A percentile compares a stretch with the other conserved stretches of the same genome.
These are phyloP conservation scores for Acer campestre DNA, from an alignment of 345 rosid genomes.

Conservation along the genomic window DNA sequence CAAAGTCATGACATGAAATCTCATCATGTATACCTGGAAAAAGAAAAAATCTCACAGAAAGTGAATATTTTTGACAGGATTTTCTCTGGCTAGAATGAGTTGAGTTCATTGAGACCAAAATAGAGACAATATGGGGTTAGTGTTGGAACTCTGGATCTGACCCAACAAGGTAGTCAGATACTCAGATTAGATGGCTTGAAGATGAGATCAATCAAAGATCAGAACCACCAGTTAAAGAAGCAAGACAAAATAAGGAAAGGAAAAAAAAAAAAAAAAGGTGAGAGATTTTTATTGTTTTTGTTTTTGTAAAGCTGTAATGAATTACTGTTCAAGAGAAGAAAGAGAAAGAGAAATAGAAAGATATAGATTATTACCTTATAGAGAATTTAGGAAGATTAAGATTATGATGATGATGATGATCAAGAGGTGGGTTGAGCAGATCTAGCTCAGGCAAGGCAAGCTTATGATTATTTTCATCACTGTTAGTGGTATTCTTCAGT, in stretches of 20 bases:
- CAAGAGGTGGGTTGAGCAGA: constrained; percentile 37
- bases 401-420: constrained; percentile 27
- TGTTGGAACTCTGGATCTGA: constrained; percentile 53
- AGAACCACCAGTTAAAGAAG: neutral
- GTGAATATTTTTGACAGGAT: constrained; percentile 2
- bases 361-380: constrained; percentile 57
- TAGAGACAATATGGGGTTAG: constrained; percentile 31
- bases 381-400: constrained; percentile 67
- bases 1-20: constrained; percentile 38
- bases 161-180: constrained; percentile 25
- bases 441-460: constrained; percentile 46
- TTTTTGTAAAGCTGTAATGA: too few species aligned
- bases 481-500: constrained; percentile 27
- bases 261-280: constrained; percentile 21
- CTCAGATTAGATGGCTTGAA: constrained; percentile 9
- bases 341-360: constrained; percentile 1
- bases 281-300: neutral
- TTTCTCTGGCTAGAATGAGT: constrained; percentile 13
- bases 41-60: constrained; percentile 20
- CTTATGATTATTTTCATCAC: constrained; percentile 43
- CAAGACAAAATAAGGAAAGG: neutral
- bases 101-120: constrained; percentile 22
- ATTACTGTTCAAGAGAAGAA: neutral
- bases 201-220: constrained; percentile 28
- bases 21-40: constrained; percentile 13